Evolutionary conservation across 208 protist species (phyloP).

Genomic region (Dictyostelium gargantuum): DNA sequence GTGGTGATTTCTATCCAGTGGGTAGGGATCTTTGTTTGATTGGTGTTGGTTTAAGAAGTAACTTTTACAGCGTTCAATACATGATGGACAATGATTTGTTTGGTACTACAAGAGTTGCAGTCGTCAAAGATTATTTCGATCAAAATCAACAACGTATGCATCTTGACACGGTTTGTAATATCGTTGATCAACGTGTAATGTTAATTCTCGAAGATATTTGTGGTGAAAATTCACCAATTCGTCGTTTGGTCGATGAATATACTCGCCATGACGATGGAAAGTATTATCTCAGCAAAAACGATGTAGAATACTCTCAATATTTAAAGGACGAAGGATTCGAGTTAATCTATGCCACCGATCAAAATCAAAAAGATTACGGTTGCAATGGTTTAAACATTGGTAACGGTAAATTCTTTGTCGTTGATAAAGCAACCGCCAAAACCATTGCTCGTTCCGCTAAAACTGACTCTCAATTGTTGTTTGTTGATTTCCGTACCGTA

Average conservation of each 20-base stretch:
- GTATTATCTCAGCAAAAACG: slow-evolving; percentile 36
- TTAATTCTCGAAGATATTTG: slow-evolving; percentile 71
- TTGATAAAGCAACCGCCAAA: slow-evolving; percentile 62
- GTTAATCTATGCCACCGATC: slow-evolving; percentile 63
- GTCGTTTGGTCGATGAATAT: slow-evolving; percentile 79
- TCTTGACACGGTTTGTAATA: slow-evolving; percentile 81
- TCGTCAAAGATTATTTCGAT: slow-evolving; percentile 85
- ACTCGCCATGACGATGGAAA: not conserved
- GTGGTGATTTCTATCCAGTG: slow-evolving; percentile 87
- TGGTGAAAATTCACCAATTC: slow-evolving; percentile 63
- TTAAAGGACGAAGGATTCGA: slow-evolving; percentile 73
- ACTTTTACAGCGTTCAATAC: slow-evolving; percentile 82
- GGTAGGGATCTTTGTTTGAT: slow-evolving; percentile 83
- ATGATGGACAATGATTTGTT: slow-evolving; percentile 88
- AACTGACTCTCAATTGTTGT: slow-evolving; percentile 56
- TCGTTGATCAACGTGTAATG: slow-evolving; percentile 71
- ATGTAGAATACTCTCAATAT: slow-evolving; percentile 73
- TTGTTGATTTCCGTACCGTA: slow-evolving; percentile 73
- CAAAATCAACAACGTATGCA: slow-evolving; percentile 80
- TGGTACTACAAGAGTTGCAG: slow-evolving; percentile 83
- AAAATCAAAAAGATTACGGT: slow-evolving; percentile 78
- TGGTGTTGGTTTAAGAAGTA: slow-evolving; percentile 86
- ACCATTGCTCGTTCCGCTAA: slow-evolving; percentile 56
- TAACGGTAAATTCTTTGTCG: slow-evolving; percentile 61
- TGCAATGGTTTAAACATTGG: slow-evolving; percentile 79